These are phyloP conservation scores for Eleusine coracana DNA, from an alignment of 176 grass and related monocot species.

Conservation along the genomic window DNA sequence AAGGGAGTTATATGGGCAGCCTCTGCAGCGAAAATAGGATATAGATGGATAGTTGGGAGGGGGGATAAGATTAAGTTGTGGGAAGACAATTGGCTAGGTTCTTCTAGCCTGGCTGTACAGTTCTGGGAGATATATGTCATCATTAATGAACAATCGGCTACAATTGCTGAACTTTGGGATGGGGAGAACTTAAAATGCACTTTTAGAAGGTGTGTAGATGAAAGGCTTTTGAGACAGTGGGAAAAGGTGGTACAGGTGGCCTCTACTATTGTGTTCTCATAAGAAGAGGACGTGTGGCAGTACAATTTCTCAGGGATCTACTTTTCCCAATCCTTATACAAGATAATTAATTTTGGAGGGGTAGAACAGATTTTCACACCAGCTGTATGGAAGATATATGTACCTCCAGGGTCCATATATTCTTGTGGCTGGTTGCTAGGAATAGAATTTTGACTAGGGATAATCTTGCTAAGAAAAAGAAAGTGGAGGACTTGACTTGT, in stretches of 20 bases:
- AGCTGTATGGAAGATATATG: rapidly evolving
- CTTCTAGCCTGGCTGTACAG: no score
- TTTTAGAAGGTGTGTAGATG: no score
- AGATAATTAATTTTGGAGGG: neutral
- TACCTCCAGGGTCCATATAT: neutral
- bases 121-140: no score
- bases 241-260: neutral
- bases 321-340: neutral
- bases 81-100: no score
- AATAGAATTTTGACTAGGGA: neutral
- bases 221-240: neutral
- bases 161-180: no score
- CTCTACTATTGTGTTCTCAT: rapidly evolving
- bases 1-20: no score
- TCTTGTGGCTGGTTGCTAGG: neutral
- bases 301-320: neutral
- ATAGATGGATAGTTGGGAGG: no score
- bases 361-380: neutral
- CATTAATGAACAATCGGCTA: no score
- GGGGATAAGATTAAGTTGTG: no score
- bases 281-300: neutral
- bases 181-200: no score
- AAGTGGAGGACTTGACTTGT: neutral
- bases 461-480: neutral
- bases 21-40: no score